Conservation (phyloP, 2,329 filamentous ascomycete genomes). For the Sclerotinia subarctica region DNA sequence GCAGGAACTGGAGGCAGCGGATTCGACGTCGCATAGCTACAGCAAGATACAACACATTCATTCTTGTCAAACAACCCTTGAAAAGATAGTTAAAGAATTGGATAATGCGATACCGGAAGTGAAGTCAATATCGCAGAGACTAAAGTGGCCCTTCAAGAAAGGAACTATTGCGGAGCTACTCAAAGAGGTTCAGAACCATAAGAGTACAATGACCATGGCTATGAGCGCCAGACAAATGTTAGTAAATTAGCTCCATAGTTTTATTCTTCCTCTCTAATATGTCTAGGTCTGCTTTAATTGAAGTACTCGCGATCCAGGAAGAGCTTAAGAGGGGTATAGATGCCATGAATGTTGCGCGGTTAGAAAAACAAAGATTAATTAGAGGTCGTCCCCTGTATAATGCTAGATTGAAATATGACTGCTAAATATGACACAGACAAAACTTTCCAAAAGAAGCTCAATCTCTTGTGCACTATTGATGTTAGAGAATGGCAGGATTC, state of each 20-base stretch:
- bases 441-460: slow-evolving; percentile 16
- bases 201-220: slow-evolving; percentile 25
- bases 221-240: slow-evolving; percentile 23
- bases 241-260: neutral
- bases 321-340: neutral
- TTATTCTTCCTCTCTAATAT: neutral
- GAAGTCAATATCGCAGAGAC: slow-evolving; percentile 4
- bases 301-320: slow-evolving; percentile 9
- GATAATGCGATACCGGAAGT: slow-evolving; percentile 5
- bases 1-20: neutral
- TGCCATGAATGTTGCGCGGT: neutral
- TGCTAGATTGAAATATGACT: neutral
- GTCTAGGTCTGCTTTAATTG: slow-evolving; percentile 9
- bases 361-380: neutral
- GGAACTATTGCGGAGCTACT: slow-evolving; percentile 17
- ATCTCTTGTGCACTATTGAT: slow-evolving; percentile 19
- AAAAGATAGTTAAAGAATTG: slow-evolving; percentile 17
- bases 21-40: neutral
- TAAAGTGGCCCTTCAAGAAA: slow-evolving; percentile 26
- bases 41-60: slow-evolving; percentile 22
- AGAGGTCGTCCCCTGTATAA: neutral
- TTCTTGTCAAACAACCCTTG: slow-evolving; percentile 23
- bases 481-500: slow-evolving; percentile 22
- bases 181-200: slow-evolving; percentile 25
- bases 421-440: slow-evolving; percentile 5